A percentile compares a stretch with the other conserved stretches of the same genome.
These are phyloP conservation scores for Megacollybia platyphylla DNA, from an alignment of 1,284 basidiomycete species.

Conservation along the genomic window DNA sequence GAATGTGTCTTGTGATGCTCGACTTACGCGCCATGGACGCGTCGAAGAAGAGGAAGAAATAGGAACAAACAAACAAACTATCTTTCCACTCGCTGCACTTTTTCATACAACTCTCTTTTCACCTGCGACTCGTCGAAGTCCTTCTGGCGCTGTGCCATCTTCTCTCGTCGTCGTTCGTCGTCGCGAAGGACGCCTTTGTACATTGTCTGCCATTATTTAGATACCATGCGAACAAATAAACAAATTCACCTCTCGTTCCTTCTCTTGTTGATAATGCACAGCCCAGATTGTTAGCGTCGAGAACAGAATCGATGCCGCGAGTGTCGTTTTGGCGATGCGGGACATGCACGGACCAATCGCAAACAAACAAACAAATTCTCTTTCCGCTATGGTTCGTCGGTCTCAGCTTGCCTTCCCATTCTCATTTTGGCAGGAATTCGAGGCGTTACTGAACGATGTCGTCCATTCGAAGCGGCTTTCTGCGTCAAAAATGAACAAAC, in stretches of 20 bases:
- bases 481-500: constrained; percentile 64
- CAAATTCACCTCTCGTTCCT: constrained; percentile 67
- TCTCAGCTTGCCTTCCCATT: constrained; percentile 1
- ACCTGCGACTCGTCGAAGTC: constrained; percentile 52
- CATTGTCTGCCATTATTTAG: constrained; percentile 51
- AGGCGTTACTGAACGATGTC: constrained; percentile 64
- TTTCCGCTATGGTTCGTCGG: constrained; percentile 1
- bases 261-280: constrained; percentile 82
- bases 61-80: not conserved
- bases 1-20: constrained; percentile 30
- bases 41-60: too few species aligned
- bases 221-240: constrained; percentile 5
- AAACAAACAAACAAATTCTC: constrained; percentile 5
- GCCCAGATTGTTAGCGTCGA: constrained; percentile 75
- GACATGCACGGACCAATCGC: constrained; percentile 23
- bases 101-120: constrained; percentile 58
- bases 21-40: too few species aligned
- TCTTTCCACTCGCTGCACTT: constrained; percentile 39
- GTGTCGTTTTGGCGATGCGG: constrained; percentile 64
- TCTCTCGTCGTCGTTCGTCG: constrained; percentile 68
- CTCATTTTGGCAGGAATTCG: constrained; percentile 50
- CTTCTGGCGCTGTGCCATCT: constrained; percentile 54
- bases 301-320: constrained; percentile 55
- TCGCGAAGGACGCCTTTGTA: constrained; percentile 82
- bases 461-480: constrained; percentile 74